phyloP scores from a whole-genome alignment of 2,329 filamentous ascomycete species.

The Exophiala xenobiotica region DNA sequence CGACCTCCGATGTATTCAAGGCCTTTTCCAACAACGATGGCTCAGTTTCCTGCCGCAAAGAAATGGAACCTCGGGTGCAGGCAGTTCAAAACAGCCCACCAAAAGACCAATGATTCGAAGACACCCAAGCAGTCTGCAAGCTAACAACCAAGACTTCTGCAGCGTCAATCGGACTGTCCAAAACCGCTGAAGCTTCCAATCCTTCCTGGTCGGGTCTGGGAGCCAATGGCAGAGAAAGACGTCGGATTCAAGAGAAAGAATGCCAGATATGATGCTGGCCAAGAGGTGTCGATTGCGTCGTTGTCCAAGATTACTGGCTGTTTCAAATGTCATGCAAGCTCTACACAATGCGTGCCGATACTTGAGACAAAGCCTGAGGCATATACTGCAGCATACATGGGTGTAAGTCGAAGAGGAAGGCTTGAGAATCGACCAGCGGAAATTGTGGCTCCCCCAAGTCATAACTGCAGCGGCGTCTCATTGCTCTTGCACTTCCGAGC shows the following conservation, averaged over 20 bases:
- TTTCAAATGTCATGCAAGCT: conserved; percentile 13
- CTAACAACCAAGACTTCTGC: not conserved
- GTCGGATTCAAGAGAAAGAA: conserved; percentile 4
- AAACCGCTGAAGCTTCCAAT: not conserved
- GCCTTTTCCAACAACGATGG: too few species aligned
- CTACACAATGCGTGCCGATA: conserved; percentile 9
- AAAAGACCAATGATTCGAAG: too few species aligned
- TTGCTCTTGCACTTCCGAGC: conserved; percentile 31
- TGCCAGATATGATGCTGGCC: not conserved
- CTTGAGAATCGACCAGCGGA: not conserved
- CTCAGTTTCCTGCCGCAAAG: too few species aligned
- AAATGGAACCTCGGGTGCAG: too few species aligned
- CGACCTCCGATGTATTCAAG: too few species aligned
- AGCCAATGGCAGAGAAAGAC: not conserved
- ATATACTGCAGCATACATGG: conserved; percentile 4
- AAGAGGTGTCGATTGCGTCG: not conserved
- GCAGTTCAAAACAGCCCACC: too few species aligned
- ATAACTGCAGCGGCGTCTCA: conserved; percentile 12
- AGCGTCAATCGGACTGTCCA: not conserved
- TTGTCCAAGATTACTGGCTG: not conserved
- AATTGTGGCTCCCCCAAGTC: not conserved
- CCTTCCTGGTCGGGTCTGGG: not conserved
- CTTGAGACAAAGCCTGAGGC: conserved; percentile 5
- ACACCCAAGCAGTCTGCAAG: too few species aligned
- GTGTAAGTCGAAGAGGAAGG: not conserved